These are phyloP conservation scores for Tricholoma sp. DNA, from an alignment of 768 basidiomycete genomes.

Conservation along the genomic window DNA sequence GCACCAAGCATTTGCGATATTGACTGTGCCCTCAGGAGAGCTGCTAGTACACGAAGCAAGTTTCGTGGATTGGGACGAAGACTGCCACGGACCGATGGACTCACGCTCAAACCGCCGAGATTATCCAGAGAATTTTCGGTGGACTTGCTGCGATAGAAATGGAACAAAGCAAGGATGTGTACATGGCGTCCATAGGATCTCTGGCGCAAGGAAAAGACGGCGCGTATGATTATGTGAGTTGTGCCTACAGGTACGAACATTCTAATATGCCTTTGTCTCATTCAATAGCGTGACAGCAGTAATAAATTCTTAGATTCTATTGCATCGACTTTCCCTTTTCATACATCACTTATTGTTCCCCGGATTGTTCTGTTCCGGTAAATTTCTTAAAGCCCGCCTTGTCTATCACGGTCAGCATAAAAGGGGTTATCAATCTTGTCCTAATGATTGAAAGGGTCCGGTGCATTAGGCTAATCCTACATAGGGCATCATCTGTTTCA, in stretches of 20 bases:
- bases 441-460: neutral
- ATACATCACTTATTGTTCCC: conserved; percentile 14
- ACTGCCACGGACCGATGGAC: conserved; percentile 43
- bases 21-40: conserved; percentile 25
- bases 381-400: conserved; percentile 1
- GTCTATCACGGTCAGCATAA: conserved; percentile 6
- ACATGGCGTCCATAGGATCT: conserved; percentile 27
- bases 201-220: conserved; percentile 29
- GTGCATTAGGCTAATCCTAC: neutral
- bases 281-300: neutral
- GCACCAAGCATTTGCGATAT: neutral
- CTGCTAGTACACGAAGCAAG: conserved; percentile 34
- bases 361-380: conserved; percentile 7
- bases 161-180: conserved; percentile 36
- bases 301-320: neutral
- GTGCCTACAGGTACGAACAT: neutral
- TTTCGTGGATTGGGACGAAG: conserved; percentile 45
- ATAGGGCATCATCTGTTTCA: neutral
- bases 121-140: conserved; percentile 44
- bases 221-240: conserved; percentile 16
- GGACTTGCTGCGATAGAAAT: conserved; percentile 45
- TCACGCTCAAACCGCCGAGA: conserved; percentile 30
- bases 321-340: neutral
- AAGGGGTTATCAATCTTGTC: neutral
- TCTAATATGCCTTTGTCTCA: conserved; percentile 4